Conservation (phyloP, 2,329 filamentous ascomycete genomes). For the Malbranchea cinnamomea region DNA sequence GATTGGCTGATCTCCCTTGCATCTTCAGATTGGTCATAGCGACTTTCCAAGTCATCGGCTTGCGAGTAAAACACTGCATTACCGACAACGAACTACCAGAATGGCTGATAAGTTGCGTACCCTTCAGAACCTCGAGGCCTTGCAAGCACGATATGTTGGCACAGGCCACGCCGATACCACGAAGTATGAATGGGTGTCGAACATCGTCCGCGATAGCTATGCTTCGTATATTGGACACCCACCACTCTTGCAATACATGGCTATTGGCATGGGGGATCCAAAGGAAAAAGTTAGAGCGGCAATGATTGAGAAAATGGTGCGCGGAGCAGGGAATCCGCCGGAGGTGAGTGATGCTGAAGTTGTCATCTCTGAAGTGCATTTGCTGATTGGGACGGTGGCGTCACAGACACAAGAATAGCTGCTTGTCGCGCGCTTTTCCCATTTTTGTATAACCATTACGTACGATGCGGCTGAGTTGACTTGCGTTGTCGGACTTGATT, state of each 20-base stretch:
- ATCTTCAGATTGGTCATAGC: too few species aligned
- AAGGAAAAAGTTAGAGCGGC: conserved; percentile 63
- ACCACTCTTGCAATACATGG: conserved; percentile 74
- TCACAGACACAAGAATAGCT: conserved; percentile 10
- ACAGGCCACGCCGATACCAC: conserved; percentile 95
- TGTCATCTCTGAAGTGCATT: too few species aligned
- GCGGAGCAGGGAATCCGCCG: conserved; percentile 51
- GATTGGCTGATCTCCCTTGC: neutral
- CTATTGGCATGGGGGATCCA: conserved; percentile 74
- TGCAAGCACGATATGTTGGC: conserved; percentile 90
- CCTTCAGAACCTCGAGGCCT: conserved; percentile 91
- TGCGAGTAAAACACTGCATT: too few species aligned
- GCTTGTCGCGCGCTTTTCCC: too few species aligned
- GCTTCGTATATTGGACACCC: conserved; percentile 81
- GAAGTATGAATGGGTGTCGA: conserved; percentile 93
- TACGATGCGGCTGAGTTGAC: too few species aligned
- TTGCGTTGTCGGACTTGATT: too few species aligned
- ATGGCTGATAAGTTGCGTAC: conserved; percentile 95
- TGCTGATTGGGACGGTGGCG: neutral
- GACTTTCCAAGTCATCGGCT: too few species aligned
- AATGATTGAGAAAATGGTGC: conserved; percentile 62
- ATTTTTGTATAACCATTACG: too few species aligned
- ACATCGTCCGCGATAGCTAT: conserved; percentile 88
- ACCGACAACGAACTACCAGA: too few species aligned
- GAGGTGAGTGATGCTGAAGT: too few species aligned